Conservation (phyloP, 495 filamentous ascomycete genomes). For the Pyronema domesticum region DNA sequence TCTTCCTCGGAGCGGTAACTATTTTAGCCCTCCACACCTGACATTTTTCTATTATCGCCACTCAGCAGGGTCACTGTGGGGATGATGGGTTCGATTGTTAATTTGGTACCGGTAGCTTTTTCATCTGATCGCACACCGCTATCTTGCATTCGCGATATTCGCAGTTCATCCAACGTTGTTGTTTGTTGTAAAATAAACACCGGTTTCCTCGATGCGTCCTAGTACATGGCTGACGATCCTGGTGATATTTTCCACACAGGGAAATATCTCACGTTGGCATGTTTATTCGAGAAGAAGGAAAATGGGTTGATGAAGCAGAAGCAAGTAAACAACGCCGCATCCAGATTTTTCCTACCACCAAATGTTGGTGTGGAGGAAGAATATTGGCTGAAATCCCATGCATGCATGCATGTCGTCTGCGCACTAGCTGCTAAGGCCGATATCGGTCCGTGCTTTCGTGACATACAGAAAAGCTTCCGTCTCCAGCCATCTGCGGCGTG, state of each 20-base stretch:
- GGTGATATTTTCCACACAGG: not conserved
- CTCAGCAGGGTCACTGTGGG: not conserved
- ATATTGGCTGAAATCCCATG: not conserved
- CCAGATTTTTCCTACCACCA: not conserved
- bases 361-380: not conserved
- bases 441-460: not conserved
- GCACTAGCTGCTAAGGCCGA: not conserved
- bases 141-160: not conserved
- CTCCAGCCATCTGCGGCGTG: not conserved
- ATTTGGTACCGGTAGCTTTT: not conserved
- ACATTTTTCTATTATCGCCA: not conserved
- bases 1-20: not conserved
- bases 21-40: conserved; percentile 2
- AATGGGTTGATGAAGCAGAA: not conserved
- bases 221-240: not conserved
- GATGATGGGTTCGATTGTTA: not conserved
- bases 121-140: not conserved
- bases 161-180: not conserved
- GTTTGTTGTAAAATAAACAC: not conserved
- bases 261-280: not conserved
- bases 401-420: not conserved
- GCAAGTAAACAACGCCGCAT: not conserved
- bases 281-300: not conserved
- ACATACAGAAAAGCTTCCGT: not conserved
- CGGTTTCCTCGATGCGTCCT: no score